Base-by-base conservation (phyloP, 768 basidiomycete genomes). In the Melanogaster broomeanus region DNA sequence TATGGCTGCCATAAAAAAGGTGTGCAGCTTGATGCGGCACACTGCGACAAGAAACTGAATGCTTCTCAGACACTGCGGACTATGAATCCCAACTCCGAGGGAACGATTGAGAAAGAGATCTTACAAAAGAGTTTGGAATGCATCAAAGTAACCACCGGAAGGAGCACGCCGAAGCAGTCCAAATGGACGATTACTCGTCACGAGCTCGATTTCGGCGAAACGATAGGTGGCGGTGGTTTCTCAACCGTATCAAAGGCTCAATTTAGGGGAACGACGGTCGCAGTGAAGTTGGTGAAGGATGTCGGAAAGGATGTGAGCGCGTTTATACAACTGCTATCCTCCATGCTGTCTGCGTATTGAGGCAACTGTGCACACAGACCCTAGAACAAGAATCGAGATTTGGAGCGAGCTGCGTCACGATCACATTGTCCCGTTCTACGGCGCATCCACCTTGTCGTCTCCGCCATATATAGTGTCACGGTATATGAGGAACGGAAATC, bases 161-260 rank as follows among this genome's bases (percentile, higher is more conserved):
- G 48, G n/a, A 42, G 28, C 16, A 39, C 39, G 9, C 48, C 44
- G 6, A 49, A 42, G 28, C 48, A 41, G 40, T 41, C 18, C 5
- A 49, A 50, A 18, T 68, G 65, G 65, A 57, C 58, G 5, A 60
- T 68, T 33, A 62, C 60, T 24, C 48, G 61, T 3, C 61, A 64
- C 31, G 66, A 68, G 16, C 62, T 68, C 18, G 64, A 65, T 3
- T 47, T 60, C 39, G 61, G 59, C 6, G 49, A 46, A 7, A 41
- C 52, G 39, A 65, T 67, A 37, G 67, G 65, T 6, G 22, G 56
- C 16, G 67, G 67, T 7, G 65, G 61, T 24, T 68, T 68, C 41
- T 40, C 53, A 18, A 55, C 39, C 0, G 53, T 55, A 5, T 31
- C 16, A 0, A 55, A 45, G 22, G 53, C 48, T 4, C 24, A 19